phyloP scores from a whole-genome alignment of 768 basidiomycete genomes.

The Lyophyllum decastes region DNA sequence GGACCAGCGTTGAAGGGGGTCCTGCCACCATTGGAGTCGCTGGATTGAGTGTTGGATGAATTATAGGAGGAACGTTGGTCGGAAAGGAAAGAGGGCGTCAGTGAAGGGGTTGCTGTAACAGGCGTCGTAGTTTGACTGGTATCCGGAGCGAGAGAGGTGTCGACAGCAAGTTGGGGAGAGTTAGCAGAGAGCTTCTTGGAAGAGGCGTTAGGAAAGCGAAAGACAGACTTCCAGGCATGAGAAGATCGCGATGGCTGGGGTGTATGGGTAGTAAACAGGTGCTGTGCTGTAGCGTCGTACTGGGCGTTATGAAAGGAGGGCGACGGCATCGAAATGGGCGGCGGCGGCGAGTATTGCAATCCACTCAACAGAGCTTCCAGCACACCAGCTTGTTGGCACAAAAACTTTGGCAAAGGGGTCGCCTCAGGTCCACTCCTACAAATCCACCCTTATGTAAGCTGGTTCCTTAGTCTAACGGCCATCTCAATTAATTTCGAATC shows the following conservation, averaged over 20 bases:
- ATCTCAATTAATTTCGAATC: conserved; percentile 5
- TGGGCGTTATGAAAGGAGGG: conserved; percentile 15
- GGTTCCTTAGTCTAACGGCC: neutral
- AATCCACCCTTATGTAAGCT: conserved; percentile 18
- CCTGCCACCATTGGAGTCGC: conserved; percentile 57
- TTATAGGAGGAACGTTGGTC: conserved; percentile 77
- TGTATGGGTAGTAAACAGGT: conserved; percentile 16
- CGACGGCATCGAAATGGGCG: conserved; percentile 21
- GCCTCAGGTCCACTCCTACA: neutral
- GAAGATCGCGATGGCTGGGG: conserved; percentile 28
- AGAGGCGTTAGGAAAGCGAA: conserved; percentile 66
- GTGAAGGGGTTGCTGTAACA: conserved; percentile 41
- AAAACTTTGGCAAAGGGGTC: neutral
- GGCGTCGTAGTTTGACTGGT: conserved; percentile 39
- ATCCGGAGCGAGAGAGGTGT: conserved; percentile 43
- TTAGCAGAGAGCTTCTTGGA: conserved; percentile 56
- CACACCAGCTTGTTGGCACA: conserved; percentile 5
- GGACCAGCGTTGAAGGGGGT: conserved; percentile 26
- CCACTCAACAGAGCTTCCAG: neutral
- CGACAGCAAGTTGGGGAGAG: conserved; percentile 47
- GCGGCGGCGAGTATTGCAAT: neutral
- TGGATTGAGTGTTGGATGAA: conserved; percentile 76
- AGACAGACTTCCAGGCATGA: conserved; percentile 70
- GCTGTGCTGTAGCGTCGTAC: conserved; percentile 16
- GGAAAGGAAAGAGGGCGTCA: conserved; percentile 57